A percentile compares a stretch with the other conserved stretches of the same genome.
Evolutionary conservation across 257 asterid species (phyloP).

Genomic region (Capsicum chinense): DNA sequence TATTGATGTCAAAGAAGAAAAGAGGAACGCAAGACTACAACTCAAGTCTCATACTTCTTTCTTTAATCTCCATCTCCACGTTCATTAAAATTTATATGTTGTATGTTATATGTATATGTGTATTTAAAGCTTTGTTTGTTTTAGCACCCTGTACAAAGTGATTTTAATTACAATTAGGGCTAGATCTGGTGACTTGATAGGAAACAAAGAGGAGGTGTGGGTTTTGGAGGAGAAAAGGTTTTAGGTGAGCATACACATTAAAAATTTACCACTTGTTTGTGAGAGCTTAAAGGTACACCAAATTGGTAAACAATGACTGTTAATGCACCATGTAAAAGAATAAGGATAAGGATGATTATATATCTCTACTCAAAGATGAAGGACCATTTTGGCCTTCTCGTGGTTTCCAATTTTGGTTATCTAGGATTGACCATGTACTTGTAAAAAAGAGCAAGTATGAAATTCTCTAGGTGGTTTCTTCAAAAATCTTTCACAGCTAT

Average conservation of each 20-base stretch:
- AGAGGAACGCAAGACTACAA: neutral
- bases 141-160: conserved; percentile 12
- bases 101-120: neutral
- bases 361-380: neutral
- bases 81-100: neutral
- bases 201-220: conserved; percentile 14
- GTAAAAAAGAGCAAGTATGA: neutral
- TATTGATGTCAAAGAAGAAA: conserved; percentile 11
- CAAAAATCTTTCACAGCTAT: neutral
- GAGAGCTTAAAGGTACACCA: neutral
- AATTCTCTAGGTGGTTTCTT: conserved; percentile 1
- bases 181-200: neutral
- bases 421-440: neutral
- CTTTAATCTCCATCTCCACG: neutral
- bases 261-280: neutral
- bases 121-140: conserved; percentile 8
- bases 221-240: neutral
- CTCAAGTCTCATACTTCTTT: neutral
- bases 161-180: neutral
- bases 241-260: neutral
- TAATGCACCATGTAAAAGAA: neutral
- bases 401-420: neutral
- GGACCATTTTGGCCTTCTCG: neutral
- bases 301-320: neutral
- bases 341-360: neutral